These are phyloP conservation scores for Fusarium graminum DNA, from an alignment of 2,329 filamentous ascomycete genomes.

Conservation along the genomic window DNA sequence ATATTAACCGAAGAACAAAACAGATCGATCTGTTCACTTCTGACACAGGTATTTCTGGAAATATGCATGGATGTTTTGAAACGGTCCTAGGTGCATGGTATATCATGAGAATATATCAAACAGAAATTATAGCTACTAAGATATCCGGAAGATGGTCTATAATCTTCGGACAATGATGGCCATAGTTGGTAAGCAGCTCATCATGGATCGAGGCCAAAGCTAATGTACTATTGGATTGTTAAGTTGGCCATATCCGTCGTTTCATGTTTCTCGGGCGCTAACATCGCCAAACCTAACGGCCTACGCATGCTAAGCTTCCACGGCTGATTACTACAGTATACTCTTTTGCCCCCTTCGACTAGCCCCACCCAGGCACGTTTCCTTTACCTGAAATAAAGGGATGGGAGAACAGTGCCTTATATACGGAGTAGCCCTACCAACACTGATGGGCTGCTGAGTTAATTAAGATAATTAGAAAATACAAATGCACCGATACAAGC, in stretches of 20 bases:
- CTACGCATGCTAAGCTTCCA: slow-evolving; percentile 40
- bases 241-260: slow-evolving; percentile 22
- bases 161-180: not conserved
- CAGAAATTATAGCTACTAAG: not conserved
- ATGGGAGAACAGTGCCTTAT: slow-evolving; percentile 5
- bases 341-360: slow-evolving; percentile 12
- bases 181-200: not conserved
- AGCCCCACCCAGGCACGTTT: slow-evolving; percentile 30
- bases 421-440: not conserved
- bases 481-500: not conserved
- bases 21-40: not conserved
- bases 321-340: slow-evolving; percentile 17
- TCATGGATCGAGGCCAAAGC: not conserved
- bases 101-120: not conserved
- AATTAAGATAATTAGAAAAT: not conserved
- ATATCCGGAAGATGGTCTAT: not conserved
- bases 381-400: slow-evolving; percentile 25
- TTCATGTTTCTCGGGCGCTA: slow-evolving; percentile 50
- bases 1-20: not conserved
- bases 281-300: slow-evolving; percentile 44
- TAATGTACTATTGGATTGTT: slow-evolving; percentile 21
- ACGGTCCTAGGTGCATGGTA: not conserved
- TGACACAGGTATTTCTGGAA: not conserved
- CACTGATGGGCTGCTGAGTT: not conserved
- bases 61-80: not conserved